Evolutionary conservation across 768 basidiomycete genomes (phyloP).

Genomic region (Kwoniella dejecticola): DNA sequence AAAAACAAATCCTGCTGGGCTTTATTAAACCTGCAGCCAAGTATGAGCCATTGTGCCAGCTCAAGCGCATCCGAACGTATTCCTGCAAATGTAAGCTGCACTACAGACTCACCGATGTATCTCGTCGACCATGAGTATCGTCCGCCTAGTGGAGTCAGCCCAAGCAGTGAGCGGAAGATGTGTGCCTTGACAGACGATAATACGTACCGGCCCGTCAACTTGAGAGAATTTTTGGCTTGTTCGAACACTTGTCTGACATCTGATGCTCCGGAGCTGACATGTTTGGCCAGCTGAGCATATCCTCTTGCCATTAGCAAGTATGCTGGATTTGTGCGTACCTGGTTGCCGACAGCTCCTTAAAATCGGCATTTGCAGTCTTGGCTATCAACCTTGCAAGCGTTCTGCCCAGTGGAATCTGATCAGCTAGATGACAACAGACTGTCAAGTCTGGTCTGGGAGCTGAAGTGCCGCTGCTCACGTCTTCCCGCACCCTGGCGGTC

Average conservation of each 20-base stretch:
- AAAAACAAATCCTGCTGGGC: slow-evolving; percentile 70
- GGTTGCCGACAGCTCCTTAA: slow-evolving; percentile 79
- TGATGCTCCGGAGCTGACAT: slow-evolving; percentile 59
- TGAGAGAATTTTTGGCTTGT: slow-evolving; percentile 69
- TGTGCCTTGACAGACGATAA: not conserved
- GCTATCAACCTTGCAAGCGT: slow-evolving; percentile 75
- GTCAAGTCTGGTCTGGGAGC: too few species aligned
- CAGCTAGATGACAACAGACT: too few species aligned
- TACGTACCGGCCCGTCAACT: slow-evolving; percentile 63
- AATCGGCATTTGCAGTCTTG: slow-evolving; percentile 62
- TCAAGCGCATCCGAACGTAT: not conserved
- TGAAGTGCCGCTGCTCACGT: too few species aligned
- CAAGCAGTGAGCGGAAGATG: not conserved
- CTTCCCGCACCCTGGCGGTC: slow-evolving; percentile 56
- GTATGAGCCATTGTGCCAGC: not conserved
- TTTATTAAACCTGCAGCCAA: slow-evolving; percentile 30
- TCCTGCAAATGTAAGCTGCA: not conserved
- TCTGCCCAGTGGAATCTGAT: slow-evolving; percentile 58
- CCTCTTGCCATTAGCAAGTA: too few species aligned
- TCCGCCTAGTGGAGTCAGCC: slow-evolving; percentile 60
- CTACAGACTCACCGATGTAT: slow-evolving; percentile 69
- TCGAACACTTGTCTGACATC: slow-evolving; percentile 75
- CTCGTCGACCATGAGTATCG: slow-evolving; percentile 79
- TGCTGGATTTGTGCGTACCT: too few species aligned
- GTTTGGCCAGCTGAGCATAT: too few species aligned